phyloP scores from a whole-genome alignment of 768 basidiomycete species.

The Cystofilobasidium bisporidii region DNA sequence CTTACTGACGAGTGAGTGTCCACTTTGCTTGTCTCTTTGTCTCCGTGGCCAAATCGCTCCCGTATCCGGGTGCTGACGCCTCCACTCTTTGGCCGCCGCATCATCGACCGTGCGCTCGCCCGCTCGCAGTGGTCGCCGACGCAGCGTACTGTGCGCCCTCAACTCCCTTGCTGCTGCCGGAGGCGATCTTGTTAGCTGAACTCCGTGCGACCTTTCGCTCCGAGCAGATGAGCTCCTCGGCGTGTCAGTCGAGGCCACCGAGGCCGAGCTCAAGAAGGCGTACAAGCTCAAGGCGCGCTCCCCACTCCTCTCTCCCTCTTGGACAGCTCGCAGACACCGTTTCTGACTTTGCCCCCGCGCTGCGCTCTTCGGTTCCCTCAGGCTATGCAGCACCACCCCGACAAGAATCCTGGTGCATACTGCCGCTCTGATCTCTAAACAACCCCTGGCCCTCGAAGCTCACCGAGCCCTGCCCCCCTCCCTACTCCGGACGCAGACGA shows the following conservation, averaged over 20 bases:
- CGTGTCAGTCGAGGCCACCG: slow-evolving; percentile 64
- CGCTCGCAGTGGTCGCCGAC: slow-evolving; percentile 25
- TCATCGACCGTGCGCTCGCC: neutral
- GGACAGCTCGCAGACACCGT: neutral
- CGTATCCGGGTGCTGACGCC: too few species aligned
- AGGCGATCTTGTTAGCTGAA: too few species aligned
- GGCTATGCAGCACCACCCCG: slow-evolving; percentile 36
- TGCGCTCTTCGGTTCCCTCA: neutral
- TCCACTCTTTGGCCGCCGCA: neutral
- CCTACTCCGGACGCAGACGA: slow-evolving; percentile 12
- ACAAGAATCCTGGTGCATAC: slow-evolving; percentile 29
- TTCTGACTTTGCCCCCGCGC: neutral
- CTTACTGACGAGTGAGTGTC: too few species aligned
- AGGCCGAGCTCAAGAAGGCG: slow-evolving; percentile 83
- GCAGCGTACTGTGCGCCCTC: slow-evolving; percentile 22
- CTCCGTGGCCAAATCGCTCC: too few species aligned
- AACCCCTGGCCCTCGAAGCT: neutral
- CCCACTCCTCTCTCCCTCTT: neutral
- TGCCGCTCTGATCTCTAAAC: too few species aligned
- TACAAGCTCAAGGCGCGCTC: slow-evolving; percentile 73
- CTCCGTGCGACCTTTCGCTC: neutral
- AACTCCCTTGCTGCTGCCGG: too few species aligned
- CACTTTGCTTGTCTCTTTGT: too few species aligned
- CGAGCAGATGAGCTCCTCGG: slow-evolving; percentile 68
- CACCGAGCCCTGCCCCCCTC: neutral